Conservation (phyloP, 1,284 basidiomycete species). For the Leccinum variabile region DNA sequence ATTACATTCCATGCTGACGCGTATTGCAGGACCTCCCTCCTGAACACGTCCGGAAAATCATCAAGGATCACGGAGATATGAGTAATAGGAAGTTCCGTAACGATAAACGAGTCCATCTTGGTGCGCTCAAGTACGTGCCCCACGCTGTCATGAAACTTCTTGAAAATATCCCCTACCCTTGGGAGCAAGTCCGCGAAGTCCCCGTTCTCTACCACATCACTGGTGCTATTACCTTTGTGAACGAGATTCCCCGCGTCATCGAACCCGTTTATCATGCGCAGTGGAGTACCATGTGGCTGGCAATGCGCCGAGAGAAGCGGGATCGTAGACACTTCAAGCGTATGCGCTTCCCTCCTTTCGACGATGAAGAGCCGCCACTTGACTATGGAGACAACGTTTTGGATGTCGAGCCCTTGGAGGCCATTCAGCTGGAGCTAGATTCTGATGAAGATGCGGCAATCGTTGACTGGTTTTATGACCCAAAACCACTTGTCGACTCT, state of each 20-base stretch:
- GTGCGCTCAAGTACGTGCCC: conserved; percentile 98
- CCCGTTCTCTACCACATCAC: conserved; percentile 98
- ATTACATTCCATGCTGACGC: conserved; percentile 6
- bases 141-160: conserved; percentile 99
- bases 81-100: conserved; percentile 95
- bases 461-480: conserved; percentile 98
- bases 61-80: conserved; percentile 98
- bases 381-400: conserved; percentile 99
- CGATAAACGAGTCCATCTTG: conserved; percentile 98
- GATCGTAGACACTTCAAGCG: conserved; percentile 99
- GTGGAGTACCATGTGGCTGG: conserved; percentile 99
- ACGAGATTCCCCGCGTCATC: conserved; percentile 95
- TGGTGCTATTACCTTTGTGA: conserved; percentile 99
- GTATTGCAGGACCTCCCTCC: conserved; percentile 72
- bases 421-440: conserved; percentile 96
- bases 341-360: conserved; percentile 99
- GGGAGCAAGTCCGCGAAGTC: conserved; percentile 99
- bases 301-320: conserved; percentile 98
- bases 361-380: conserved; percentile 97
- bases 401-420: conserved; percentile 97
- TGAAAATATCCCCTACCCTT: conserved; percentile 98
- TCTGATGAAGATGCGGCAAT: conserved; percentile 93
- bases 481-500: conserved; percentile 91
- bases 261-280: conserved; percentile 99
- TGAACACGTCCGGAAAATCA: conserved; percentile 96